These are phyloP conservation scores for Scheffersomyces cryptocercus DNA, from an alignment of 1,139 yeast species.

Conservation along the genomic window DNA sequence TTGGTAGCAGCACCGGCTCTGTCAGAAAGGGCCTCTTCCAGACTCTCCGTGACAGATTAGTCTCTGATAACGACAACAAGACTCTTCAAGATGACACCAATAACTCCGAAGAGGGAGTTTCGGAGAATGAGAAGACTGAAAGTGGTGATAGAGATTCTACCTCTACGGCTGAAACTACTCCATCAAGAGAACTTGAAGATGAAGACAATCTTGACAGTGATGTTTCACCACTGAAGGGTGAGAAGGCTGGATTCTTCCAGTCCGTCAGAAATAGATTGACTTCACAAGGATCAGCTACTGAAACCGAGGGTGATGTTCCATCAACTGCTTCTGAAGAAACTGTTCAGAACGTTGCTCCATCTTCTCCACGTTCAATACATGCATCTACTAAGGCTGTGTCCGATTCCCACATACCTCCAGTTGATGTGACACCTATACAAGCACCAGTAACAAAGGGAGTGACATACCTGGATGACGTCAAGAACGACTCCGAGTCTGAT, in stretches of 20 bases:
- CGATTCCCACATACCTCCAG: background rate
- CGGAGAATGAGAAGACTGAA: conserved; percentile 22
- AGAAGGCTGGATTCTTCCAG: conserved; percentile 19
- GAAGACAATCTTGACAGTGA: conserved; percentile 11
- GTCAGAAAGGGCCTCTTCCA: conserved; percentile 36
- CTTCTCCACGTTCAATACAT: background rate
- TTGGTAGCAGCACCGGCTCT: conserved; percentile 6
- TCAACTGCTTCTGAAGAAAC: conserved; percentile 24
- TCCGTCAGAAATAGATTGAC: conserved; percentile 19
- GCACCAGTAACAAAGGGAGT: conserved; percentile 10
- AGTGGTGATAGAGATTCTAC: conserved; percentile 17
- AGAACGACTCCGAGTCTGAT: conserved; percentile 19
- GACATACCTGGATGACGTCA: conserved; percentile 14
- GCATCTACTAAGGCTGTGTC: background rate
- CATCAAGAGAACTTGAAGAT: conserved; percentile 24
- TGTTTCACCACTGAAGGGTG: conserved; percentile 8
- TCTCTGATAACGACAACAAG: conserved; percentile 14
- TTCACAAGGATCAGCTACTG: conserved; percentile 5
- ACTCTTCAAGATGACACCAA: conserved; percentile 8
- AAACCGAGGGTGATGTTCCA: conserved; percentile 11
- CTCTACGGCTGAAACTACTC: conserved; percentile 35
- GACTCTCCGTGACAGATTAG: conserved; percentile 33
- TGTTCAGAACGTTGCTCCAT: conserved; percentile 9
- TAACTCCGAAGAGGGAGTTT: conserved; percentile 12
- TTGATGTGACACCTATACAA: background rate